These are phyloP conservation scores for Euphorbia schlechtendalii DNA, from an alignment of 441 rosid genomes.

Conservation along the genomic window DNA sequence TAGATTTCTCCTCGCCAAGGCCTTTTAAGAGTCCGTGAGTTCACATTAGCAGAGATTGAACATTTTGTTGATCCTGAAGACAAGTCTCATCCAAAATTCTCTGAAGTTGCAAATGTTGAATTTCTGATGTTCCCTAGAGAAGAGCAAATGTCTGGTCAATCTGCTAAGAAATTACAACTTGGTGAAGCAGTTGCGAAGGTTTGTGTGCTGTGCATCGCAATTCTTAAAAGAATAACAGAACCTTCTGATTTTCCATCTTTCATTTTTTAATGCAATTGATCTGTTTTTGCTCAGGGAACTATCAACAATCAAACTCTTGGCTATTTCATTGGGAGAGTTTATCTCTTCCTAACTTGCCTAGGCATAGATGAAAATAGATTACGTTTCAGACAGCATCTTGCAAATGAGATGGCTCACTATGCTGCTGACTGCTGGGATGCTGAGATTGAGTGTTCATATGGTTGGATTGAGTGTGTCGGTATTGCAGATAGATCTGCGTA, in stretches of 20 bases:
- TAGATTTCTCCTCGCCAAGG: conserved; percentile 85
- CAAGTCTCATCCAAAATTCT: conserved; percentile 57
- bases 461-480: conserved; percentile 83
- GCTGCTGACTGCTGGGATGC: conserved; percentile 90
- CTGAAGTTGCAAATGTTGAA: conserved; percentile 45
- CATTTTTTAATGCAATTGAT: conserved; percentile 7
- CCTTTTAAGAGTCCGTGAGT: conserved; percentile 64
- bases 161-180: conserved; percentile 48
- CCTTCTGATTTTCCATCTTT: not conserved
- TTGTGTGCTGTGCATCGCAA: conserved; percentile 11
- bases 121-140: conserved; percentile 75
- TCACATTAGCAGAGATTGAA: conserved; percentile 73
- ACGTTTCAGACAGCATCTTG: conserved; percentile 66
- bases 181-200: conserved; percentile 66
- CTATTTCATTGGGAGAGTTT: conserved; percentile 72
- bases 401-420: conserved; percentile 86
- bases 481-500: conserved; percentile 80
- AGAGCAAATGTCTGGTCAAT: conserved; percentile 58
- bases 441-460: conserved; percentile 68
- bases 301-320: conserved; percentile 75
- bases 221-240: not conserved
- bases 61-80: conserved; percentile 72
- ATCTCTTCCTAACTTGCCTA: conserved; percentile 51
- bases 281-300: conserved; percentile 39
- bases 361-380: conserved; percentile 52